These are phyloP conservation scores for Lecanicillium sp. DNA, from an alignment of 2,329 filamentous ascomycete species.

Conservation along the genomic window DNA sequence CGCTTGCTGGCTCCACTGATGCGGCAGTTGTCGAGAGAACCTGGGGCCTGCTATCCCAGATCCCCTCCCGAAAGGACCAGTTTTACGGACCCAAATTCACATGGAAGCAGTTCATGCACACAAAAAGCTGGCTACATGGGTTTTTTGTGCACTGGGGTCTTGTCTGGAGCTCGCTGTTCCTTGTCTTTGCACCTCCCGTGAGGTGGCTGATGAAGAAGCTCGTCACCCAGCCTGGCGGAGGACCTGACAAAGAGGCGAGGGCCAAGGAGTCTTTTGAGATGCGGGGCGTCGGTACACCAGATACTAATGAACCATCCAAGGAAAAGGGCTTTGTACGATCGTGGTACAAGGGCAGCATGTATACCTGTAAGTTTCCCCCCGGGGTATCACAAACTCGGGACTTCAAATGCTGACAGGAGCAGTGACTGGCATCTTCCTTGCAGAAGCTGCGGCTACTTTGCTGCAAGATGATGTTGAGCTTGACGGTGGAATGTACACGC, in stretches of 20 bases:
- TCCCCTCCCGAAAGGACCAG: slow-evolving; percentile 33
- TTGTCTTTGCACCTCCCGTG: slow-evolving; percentile 36
- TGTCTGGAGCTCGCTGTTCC: slow-evolving; percentile 31
- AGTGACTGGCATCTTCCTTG: slow-evolving; percentile 59
- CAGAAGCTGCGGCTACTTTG: slow-evolving; percentile 56
- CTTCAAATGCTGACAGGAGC: neutral
- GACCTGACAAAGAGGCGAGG: slow-evolving; percentile 41
- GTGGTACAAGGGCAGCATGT: slow-evolving; percentile 52
- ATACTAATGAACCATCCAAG: slow-evolving; percentile 30
- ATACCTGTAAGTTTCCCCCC: slow-evolving; percentile 43
- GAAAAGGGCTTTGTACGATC: slow-evolving; percentile 49
- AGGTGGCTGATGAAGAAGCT: slow-evolving; percentile 34
- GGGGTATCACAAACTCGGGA: neutral
- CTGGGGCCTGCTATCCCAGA: slow-evolving; percentile 50
- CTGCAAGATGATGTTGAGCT: slow-evolving; percentile 53
- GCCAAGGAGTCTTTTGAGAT: slow-evolving; percentile 55
- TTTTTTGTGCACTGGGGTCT: slow-evolving; percentile 41
- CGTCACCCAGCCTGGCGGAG: slow-evolving; percentile 47
- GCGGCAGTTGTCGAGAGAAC: slow-evolving; percentile 48
- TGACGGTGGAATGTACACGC: slow-evolving; percentile 61
- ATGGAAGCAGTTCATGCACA: slow-evolving; percentile 45
- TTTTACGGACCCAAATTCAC: slow-evolving; percentile 55
- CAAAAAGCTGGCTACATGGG: slow-evolving; percentile 40
- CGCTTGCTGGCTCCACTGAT: slow-evolving; percentile 40
- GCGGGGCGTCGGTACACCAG: slow-evolving; percentile 54